A percentile compares a stretch with the other conserved stretches of the same genome.
These are phyloP conservation scores for Gracilaria gracilis DNA, from an alignment of 23 red algal species.

Conservation along the genomic window DNA sequence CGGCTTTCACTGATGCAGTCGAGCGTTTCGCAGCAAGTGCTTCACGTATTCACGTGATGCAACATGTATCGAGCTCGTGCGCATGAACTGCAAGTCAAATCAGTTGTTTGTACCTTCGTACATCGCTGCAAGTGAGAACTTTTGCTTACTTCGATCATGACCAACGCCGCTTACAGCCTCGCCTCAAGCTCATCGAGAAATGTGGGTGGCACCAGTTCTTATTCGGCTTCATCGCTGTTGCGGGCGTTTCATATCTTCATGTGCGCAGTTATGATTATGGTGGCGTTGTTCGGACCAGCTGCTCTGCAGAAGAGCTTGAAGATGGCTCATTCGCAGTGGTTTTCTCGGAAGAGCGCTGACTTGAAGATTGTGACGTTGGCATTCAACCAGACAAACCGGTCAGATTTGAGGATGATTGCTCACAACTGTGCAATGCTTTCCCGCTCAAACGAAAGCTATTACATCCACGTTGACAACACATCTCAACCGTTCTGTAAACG, in stretches of 20 bases:
- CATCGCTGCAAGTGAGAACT: background rate
- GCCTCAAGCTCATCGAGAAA: background rate
- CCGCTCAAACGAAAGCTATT: background rate
- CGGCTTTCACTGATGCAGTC: no score
- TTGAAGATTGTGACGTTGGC: constrained; percentile 27
- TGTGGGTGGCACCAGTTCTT: background rate
- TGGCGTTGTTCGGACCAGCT: constrained; percentile 11
- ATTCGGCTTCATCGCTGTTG: background rate
- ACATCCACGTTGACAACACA: constrained; percentile 42
- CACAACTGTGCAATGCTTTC: constrained; percentile 55
- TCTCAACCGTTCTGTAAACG: background rate
- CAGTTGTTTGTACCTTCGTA: background rate
- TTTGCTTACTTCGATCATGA: background rate
- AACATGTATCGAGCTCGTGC: background rate
- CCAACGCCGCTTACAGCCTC: constrained; percentile 2
- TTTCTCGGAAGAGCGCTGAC: background rate
- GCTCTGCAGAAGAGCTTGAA: constrained; percentile 16
- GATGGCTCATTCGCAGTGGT: constrained; percentile 9
- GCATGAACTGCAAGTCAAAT: background rate
- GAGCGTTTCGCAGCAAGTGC: no score
- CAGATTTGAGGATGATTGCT: constrained; percentile 19
- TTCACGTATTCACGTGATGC: background rate
- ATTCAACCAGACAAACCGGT: constrained; percentile 21
- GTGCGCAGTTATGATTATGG: background rate
- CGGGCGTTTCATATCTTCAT: background rate